Conservation (phyloP, 139 green algal genomes). For the Cymbomonas tetramitiformis region DNA sequence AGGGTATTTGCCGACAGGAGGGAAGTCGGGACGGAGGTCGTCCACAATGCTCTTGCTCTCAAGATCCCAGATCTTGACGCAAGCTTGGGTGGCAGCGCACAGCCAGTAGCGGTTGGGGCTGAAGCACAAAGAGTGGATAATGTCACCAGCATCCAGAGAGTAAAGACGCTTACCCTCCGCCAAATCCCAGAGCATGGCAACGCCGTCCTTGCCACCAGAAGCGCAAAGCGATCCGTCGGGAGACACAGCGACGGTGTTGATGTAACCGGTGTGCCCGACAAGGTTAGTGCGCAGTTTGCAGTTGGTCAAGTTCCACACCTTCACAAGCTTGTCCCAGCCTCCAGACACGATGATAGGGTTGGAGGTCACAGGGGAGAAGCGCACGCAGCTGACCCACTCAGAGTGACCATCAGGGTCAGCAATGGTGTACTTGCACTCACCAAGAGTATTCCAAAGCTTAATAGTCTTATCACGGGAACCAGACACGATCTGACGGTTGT, state of each 20-base stretch:
- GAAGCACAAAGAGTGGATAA: constrained; percentile 96
- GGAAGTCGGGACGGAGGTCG: constrained; percentile 60
- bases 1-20: constrained; percentile 37
- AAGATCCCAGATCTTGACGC: constrained; percentile 94
- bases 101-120: constrained; percentile 98
- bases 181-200: constrained; percentile 98
- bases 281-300: constrained; percentile 97
- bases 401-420: constrained; percentile 81
- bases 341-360: constrained; percentile 95
- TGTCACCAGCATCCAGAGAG: constrained; percentile 83
- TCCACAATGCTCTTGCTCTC: constrained; percentile 91
- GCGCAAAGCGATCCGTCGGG: constrained; percentile 97
- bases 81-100: constrained; percentile 71
- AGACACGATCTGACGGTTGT: constrained; percentile 99
- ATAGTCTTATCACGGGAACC: constrained; percentile 89
- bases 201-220: constrained; percentile 75
- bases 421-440: constrained; percentile 99
- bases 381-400: constrained; percentile 92
- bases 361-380: constrained; percentile 87
- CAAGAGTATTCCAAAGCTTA: constrained; percentile 96
- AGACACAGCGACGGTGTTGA: constrained; percentile 80
- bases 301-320: constrained; percentile 96
- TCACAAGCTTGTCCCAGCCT: constrained; percentile 97
- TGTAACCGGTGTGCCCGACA: constrained; percentile 70
- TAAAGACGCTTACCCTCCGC: constrained; percentile 97